Conservation (phyloP, 495 filamentous ascomycete species). For the Podospora fimiseda region DNA sequence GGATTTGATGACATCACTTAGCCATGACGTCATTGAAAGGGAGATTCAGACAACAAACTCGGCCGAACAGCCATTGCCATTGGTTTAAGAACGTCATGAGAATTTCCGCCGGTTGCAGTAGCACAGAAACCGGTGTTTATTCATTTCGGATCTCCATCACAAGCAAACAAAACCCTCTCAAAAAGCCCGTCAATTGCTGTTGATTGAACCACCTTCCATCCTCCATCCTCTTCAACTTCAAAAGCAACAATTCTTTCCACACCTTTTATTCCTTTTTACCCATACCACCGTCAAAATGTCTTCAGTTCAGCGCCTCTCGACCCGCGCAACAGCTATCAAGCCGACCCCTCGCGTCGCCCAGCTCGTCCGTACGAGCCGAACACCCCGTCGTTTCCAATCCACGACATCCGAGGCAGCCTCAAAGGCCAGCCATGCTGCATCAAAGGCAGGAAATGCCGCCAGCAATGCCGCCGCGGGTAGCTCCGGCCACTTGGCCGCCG, state of each 20-base stretch:
- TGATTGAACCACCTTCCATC: background rate
- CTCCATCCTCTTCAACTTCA: background rate
- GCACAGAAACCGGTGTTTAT: background rate
- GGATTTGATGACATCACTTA: background rate
- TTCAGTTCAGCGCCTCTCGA: background rate
- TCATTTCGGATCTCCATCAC: background rate
- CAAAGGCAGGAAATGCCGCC: background rate
- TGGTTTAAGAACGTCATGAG: slow-evolving; percentile 1
- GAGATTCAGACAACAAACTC: background rate
- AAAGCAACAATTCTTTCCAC: background rate
- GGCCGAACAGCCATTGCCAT: background rate
- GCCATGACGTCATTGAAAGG: background rate
- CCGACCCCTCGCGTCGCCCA: slow-evolving; percentile 7
- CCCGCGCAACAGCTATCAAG: background rate
- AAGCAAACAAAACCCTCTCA: background rate
- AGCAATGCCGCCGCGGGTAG: slow-evolving; percentile 20
- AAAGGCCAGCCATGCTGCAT: slow-evolving; percentile 8
- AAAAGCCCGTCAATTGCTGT: background rate
- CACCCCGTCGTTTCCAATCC: slow-evolving; percentile 37
- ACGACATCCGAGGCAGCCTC: slow-evolving; percentile 26
- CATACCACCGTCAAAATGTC: background rate
- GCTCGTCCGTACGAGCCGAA: background rate
- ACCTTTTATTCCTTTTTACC: background rate
- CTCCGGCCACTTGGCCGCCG: slow-evolving; percentile 44
- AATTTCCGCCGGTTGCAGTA: background rate